Evolutionary conservation across 805 yeast genomes (phyloP).

Genomic region (Cyberlindnera saturnus): DNA sequence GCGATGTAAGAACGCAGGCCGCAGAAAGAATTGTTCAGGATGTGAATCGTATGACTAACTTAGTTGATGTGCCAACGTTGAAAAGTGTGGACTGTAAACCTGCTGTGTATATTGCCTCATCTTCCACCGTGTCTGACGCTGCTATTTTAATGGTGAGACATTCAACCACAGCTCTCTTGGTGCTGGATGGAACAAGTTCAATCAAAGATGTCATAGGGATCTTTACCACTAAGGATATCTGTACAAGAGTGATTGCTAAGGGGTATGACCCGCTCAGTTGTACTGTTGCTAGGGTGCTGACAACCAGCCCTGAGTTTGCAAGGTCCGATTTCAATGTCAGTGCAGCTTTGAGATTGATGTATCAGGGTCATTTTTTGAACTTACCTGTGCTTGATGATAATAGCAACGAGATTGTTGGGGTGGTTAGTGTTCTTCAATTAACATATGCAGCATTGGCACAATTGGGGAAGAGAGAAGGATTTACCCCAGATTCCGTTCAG

Average conservation of each 20-base stretch:
- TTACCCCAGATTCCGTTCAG: conserved; percentile 14
- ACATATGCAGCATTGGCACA: conserved; percentile 35
- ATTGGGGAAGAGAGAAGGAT: conserved; percentile 24
- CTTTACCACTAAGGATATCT: conserved; percentile 40
- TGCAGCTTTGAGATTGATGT: conserved; percentile 40
- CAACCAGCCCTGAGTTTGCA: conserved; percentile 42
- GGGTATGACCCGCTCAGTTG: conserved; percentile 30
- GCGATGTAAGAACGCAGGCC: conserved; percentile 16
- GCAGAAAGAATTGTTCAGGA: conserved; percentile 27
- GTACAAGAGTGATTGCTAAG: conserved; percentile 34
- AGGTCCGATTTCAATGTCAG: conserved; percentile 32
- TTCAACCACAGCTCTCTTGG: conserved; percentile 36
- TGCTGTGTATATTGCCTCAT: conserved; percentile 32
- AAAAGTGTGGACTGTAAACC: conserved; percentile 17
- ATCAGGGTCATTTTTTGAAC: conserved; percentile 39
- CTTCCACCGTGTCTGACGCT: conserved; percentile 31
- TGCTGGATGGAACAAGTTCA: conserved; percentile 28
- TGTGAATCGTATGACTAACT: conserved; percentile 29
- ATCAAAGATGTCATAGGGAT: conserved; percentile 37
- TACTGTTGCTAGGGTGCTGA: conserved; percentile 37
- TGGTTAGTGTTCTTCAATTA: conserved; percentile 38
- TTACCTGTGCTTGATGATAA: conserved; percentile 33
- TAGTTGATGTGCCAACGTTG: conserved; percentile 38
- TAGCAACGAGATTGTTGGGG: conserved; percentile 28
- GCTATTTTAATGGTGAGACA: conserved; percentile 33